Evolutionary conservation across 148 eudicot species (phyloP), one percentile per base, ranked within the genome.

Genomic region (Vaccinium darrowii): DNA sequence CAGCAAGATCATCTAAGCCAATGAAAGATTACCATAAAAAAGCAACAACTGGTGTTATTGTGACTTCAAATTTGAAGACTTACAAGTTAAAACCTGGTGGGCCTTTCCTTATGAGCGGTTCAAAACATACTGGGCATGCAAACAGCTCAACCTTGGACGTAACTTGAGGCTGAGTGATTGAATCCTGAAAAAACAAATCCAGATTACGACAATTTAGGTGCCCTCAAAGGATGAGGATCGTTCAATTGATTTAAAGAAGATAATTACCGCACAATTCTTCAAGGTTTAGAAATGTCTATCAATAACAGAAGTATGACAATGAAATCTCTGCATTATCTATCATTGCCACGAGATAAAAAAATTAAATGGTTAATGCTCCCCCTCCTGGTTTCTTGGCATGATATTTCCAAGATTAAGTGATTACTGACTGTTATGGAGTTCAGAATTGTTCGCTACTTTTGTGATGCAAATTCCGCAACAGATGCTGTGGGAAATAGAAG

Each of bases 101-200:
- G 12, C 99, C 99, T 89, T 91, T 95, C 90, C 99, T 90, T 63
- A 85, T 88, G 57, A 97, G 88, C 27, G 96, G 94, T 57, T 91
- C 95, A 84, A 90, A 93, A 85, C 99, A 97, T 71, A 97, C 88
- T 21, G 99, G 96, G 86, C 99, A 97, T 39, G 98, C 93, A 87
- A 95, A 90, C 77, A 90, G 87, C 30, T 95, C 93, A 33, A 67
- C 86, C 81, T 91, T 82, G 47, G 65, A 84, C 58, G 87, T 81
- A 67, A 88, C 89, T 74, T 82, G 72, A 58, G 79, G 63, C 80
- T 81, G 58, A 86, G 80, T 88, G 83, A 76, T 83, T 53, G 87
- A 56, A 83, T 85, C 93, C 95, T 95, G 91, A 47, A 82, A 21
- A 82, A 54, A 19, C 19, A 84, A 78, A n/a, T 7, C 58, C 47